Evolutionary conservation across 179 eudicot genomes (phyloP), one percentile per base, ranked within the genome.

Genomic region (Sideroxylon spinosum): DNA sequence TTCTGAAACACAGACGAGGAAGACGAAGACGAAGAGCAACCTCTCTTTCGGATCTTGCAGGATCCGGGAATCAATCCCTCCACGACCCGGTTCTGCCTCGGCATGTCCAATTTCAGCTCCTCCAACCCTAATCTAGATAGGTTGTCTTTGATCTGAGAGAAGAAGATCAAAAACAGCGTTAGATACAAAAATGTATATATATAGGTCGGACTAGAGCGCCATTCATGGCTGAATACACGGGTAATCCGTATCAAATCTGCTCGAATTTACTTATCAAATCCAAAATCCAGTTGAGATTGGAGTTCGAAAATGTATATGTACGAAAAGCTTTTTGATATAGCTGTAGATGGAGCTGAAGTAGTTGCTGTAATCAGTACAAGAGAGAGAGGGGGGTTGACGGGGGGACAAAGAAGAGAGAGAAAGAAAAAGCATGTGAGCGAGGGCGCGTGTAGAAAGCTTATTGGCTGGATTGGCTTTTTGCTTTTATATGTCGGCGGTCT

Each of bases 11-110:
- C 81, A 0, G 99, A 93, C 3, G 99, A 93, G 1, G 95, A 74
- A 6, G 99, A 93, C 4, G 99, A 92, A 0, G 99, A 87, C 48
- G 99, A 90, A 5, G 99, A 93, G 78, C 97, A 89, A 13, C 97
- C 92, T 78, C 95, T 87, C 83, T 92, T 94, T 72, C 98, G 89
- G 84, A 90, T 95, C 87, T 95, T 95, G 81, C 78, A 72, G 16
- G 77, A 79, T 56, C 80, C 85, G 57, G 77, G 78, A n/a, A 82
- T 63, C 63, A 86, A 59, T 48, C 81, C 88, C 62, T 85, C 87
- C 64, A 70, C 71, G 2, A 78, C 59, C 73, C 77, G 62, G 28
- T 78, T 80, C 55, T 83, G 85, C 64, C 83, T 80, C 48, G 81
- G 78, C 90, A 87, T 87, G 83, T 37, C 61, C 74, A 50, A 12